phyloP scores from a whole-genome alignment of 306 rosid species.

The Inga oerstediana region DNA sequence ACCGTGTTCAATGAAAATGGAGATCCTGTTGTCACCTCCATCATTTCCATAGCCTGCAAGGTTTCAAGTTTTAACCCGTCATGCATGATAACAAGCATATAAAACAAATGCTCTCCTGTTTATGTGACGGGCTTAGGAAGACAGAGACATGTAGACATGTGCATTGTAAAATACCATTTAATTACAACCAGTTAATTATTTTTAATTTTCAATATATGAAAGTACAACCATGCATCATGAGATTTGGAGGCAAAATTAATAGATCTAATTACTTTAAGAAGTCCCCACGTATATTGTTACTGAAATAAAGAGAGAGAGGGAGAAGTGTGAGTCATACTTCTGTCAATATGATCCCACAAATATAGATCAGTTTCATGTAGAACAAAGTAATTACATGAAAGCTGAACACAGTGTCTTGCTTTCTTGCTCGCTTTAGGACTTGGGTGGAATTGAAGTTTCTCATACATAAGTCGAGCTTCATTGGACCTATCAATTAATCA shows the following conservation, averaged over 20 bases:
- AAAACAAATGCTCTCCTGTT: too few relatives aligned
- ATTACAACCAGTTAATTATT: too few relatives aligned
- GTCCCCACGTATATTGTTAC: not conserved
- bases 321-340: not conserved
- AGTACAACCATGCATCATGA: not conserved
- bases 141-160: too few relatives aligned
- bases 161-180: too few relatives aligned
- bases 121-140: too few relatives aligned
- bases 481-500: conserved; percentile 56
- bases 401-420: conserved; percentile 76
- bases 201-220: too few relatives aligned
- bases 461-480: conserved; percentile 82
- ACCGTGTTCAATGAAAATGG: conserved; percentile 58
- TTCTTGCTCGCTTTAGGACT: conserved; percentile 72
- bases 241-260: not conserved
- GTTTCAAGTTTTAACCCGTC: not conserved
- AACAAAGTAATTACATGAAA: conserved; percentile 60
- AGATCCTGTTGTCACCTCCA: conserved; percentile 59
- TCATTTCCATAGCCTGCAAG: conserved; percentile 93
- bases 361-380: not conserved
- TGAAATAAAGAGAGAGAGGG: not conserved
- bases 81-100: too few relatives aligned
- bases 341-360: not conserved
- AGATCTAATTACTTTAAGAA: not conserved
- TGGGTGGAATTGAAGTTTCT: conserved; percentile 84